These are phyloP conservation scores for Debaryomyces sp. DNA, from an alignment of 1,139 yeast species.

Conservation along the genomic window DNA sequence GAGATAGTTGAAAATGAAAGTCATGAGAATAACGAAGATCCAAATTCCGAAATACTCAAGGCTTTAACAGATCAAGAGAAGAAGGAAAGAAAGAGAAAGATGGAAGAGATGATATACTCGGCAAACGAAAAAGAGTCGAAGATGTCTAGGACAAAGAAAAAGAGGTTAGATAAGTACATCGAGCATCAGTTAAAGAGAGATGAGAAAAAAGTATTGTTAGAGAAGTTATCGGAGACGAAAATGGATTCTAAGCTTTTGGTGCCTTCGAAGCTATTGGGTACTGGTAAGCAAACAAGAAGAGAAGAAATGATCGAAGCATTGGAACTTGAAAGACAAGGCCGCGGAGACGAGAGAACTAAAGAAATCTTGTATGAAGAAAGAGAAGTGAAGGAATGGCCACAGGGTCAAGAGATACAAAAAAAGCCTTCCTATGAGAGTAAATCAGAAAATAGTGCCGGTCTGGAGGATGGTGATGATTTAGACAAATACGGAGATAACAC, in stretches of 20 bases:
- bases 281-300: slow-evolving; percentile 69
- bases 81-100: slow-evolving; percentile 62
- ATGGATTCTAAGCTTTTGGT: slow-evolving; percentile 71
- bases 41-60: slow-evolving; percentile 63
- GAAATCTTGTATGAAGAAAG: slow-evolving; percentile 72
- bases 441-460: slow-evolving; percentile 15
- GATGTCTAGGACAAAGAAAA: slow-evolving; percentile 71
- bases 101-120: slow-evolving; percentile 57
- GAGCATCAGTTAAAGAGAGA: slow-evolving; percentile 90
- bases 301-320: slow-evolving; percentile 79
- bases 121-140: slow-evolving; percentile 66
- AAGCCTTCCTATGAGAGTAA: slow-evolving; percentile 4
- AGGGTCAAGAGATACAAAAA: slow-evolving; percentile 18
- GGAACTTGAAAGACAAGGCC: slow-evolving; percentile 71
- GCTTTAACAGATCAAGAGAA: slow-evolving; percentile 60
- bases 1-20: slow-evolving; percentile 18
- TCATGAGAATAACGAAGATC: slow-evolving; percentile 30
- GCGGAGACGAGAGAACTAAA: slow-evolving; percentile 64
- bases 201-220: slow-evolving; percentile 77
- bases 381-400: slow-evolving; percentile 66
- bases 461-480: slow-evolving; percentile 27
- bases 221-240: slow-evolving; percentile 70
- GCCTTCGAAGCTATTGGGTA: slow-evolving; percentile 77
- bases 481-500: slow-evolving; percentile 25
- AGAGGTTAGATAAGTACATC: slow-evolving; percentile 73